phyloP scores from a whole-genome alignment of 2,329 filamentous ascomycete genomes.

The Sarocladium brachiariae region DNA sequence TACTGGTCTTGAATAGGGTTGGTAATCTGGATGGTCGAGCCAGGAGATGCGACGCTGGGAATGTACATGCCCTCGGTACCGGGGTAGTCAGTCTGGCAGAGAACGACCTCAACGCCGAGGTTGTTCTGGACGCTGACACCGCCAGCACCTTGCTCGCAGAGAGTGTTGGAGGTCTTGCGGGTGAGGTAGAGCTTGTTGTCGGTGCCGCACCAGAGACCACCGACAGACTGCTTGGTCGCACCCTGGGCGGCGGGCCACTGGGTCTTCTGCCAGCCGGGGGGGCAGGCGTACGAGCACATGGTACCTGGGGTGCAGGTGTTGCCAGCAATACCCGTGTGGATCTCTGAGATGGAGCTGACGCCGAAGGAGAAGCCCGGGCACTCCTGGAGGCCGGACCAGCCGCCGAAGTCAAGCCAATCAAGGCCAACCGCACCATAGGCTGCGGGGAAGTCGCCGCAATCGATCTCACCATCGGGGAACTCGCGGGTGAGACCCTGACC shows the following conservation, averaged over 20 bases:
- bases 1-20: slow-evolving; percentile 67
- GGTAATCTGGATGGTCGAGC: slow-evolving; percentile 56
- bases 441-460: slow-evolving; percentile 69
- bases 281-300: slow-evolving; percentile 92
- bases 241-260: slow-evolving; percentile 84
- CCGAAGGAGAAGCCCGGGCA: slow-evolving; percentile 42
- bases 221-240: slow-evolving; percentile 72
- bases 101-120: slow-evolving; percentile 55
- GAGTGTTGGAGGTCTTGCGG: slow-evolving; percentile 53
- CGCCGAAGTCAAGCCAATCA: slow-evolving; percentile 60
- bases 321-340: slow-evolving; percentile 56
- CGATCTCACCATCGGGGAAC: slow-evolving; percentile 70
- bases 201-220: slow-evolving; percentile 74
- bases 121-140: slow-evolving; percentile 72
- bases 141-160: slow-evolving; percentile 69
- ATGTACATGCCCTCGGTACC: slow-evolving; percentile 85
- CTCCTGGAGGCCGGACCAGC: slow-evolving; percentile 76
- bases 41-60: slow-evolving; percentile 58
- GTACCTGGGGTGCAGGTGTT: slow-evolving; percentile 52
- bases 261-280: slow-evolving; percentile 83
- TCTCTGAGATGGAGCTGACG: slow-evolving; percentile 53
- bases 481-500: slow-evolving; percentile 52
- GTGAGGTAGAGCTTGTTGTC: slow-evolving; percentile 71
- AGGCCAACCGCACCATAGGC: slow-evolving; percentile 72
- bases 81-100: slow-evolving; percentile 96